A percentile compares a stretch with the other conserved stretches of the same genome.
These are phyloP conservation scores for Helicocarpus griseus DNA, from an alignment of 2,329 filamentous ascomycete species.

Conservation along the genomic window DNA sequence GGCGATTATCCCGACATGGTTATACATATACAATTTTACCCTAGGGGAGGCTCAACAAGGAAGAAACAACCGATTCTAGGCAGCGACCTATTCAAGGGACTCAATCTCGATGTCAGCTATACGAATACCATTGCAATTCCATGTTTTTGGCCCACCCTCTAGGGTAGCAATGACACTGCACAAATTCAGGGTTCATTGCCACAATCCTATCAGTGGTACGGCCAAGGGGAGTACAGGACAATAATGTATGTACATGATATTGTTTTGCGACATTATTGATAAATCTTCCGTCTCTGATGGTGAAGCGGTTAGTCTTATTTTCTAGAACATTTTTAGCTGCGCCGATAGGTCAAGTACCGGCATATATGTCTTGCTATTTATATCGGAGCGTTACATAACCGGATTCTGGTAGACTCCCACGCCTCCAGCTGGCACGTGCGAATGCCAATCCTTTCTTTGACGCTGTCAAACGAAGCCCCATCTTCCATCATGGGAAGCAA, in stretches of 20 bases:
- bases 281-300: too few relatives aligned
- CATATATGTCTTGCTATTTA: too few relatives aligned
- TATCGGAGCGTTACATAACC: not conserved
- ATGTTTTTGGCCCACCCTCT: not conserved
- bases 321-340: too few relatives aligned
- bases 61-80: too few relatives aligned
- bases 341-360: too few relatives aligned
- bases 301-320: too few relatives aligned
- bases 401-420: not conserved
- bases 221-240: not conserved
- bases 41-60: too few relatives aligned
- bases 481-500: not conserved
- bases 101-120: not conserved
- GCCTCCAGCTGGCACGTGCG: not conserved
- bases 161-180: not conserved
- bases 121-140: not conserved
- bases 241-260: too few relatives aligned
- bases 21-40: too few relatives aligned
- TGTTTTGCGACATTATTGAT: too few relatives aligned
- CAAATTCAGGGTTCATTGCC: not conserved
- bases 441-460: not conserved
- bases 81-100: not conserved
- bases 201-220: not conserved
- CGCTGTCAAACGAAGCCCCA: not conserved
- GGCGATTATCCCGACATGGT: too few relatives aligned